A percentile compares a stretch with the other conserved stretches of the same genome.
These are phyloP conservation scores for Coemansia sp. DNA, from an alignment of 192 early-diverging fungal genomes.

Conservation along the genomic window DNA sequence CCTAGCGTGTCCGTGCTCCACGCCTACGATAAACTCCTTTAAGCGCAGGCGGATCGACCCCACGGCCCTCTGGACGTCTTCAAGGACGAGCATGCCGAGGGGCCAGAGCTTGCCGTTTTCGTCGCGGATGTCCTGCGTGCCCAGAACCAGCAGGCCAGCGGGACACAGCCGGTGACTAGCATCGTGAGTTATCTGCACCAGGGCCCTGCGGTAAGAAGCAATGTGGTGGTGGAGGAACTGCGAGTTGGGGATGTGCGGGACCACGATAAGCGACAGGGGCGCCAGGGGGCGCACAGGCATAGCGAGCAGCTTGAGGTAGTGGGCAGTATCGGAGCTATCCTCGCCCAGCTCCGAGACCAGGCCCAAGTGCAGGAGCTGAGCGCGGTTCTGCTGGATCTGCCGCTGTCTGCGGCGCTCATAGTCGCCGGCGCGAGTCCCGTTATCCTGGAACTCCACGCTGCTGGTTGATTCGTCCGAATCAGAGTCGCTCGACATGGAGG, in stretches of 20 bases:
- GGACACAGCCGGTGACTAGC: slow-evolving; percentile 58
- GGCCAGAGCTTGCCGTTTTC: slow-evolving; percentile 67
- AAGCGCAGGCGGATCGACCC: slow-evolving; percentile 43
- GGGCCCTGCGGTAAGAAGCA: slow-evolving; percentile 58
- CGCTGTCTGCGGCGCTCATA: slow-evolving; percentile 52
- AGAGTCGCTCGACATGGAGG: slow-evolving; percentile 4
- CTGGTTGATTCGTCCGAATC: not conserved
- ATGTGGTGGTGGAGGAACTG: slow-evolving; percentile 52
- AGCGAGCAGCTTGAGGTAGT: slow-evolving; percentile 63
- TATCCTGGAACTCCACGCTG: slow-evolving; percentile 24
- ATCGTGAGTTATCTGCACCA: slow-evolving; percentile 63
- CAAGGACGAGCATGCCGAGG: slow-evolving; percentile 68
- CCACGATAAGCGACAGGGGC: slow-evolving; percentile 57
- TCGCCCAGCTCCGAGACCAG: slow-evolving; percentile 80
- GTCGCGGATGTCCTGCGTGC: slow-evolving; percentile 68
- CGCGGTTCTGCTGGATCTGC: slow-evolving; percentile 49
- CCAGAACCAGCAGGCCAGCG: slow-evolving; percentile 65
- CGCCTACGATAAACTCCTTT: slow-evolving; percentile 56
- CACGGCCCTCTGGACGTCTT: slow-evolving; percentile 66
- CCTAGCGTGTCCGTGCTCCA: slow-evolving; percentile 48
- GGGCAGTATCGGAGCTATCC: slow-evolving; percentile 68
- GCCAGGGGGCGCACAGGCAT: slow-evolving; percentile 46
- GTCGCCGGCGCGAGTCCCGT: slow-evolving; percentile 30
- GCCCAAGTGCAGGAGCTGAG: slow-evolving; percentile 56
- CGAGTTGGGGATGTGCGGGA: slow-evolving; percentile 61